phyloP scores from a whole-genome alignment of 768 basidiomycete genomes.

The Austroboletus eburneus region DNA sequence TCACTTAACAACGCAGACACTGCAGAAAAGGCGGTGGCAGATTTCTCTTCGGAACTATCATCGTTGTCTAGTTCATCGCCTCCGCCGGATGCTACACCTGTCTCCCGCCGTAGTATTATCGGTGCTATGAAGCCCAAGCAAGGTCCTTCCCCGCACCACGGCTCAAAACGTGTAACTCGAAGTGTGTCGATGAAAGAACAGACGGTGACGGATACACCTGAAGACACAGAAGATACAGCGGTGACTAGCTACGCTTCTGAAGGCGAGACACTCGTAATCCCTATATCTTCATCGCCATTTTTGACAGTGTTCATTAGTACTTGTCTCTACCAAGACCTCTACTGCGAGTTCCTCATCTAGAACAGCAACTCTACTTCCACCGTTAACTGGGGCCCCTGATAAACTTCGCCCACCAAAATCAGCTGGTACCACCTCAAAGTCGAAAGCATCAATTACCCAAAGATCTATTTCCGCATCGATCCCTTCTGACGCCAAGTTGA shows the following conservation, averaged over 20 bases:
- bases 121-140: constrained; percentile 16
- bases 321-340: neutral
- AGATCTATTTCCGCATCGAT: constrained; percentile 13
- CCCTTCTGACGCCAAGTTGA: constrained; percentile 17
- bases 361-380: neutral
- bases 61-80: neutral
- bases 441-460: constrained; percentile 1
- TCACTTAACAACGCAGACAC: neutral
- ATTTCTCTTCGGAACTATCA: neutral
- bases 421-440: constrained; percentile 1
- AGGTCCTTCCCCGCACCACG: constrained; percentile 8
- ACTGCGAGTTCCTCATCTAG: neutral
- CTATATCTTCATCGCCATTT: neutral
- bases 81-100: neutral
- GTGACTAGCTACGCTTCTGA: neutral
- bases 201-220: constrained; percentile 1
- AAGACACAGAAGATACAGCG: neutral
- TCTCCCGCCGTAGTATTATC: constrained; percentile 1
- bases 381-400: neutral
- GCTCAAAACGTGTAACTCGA: constrained; percentile 24
- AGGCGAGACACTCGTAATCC: neutral
- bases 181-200: constrained; percentile 27
- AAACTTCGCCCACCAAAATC: constrained; percentile 10
- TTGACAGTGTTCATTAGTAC: constrained; percentile 6
- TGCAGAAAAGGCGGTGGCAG: neutral